These are phyloP conservation scores for Fusarium luffae DNA, from an alignment of 2,329 filamentous ascomycete species.

Conservation along the genomic window DNA sequence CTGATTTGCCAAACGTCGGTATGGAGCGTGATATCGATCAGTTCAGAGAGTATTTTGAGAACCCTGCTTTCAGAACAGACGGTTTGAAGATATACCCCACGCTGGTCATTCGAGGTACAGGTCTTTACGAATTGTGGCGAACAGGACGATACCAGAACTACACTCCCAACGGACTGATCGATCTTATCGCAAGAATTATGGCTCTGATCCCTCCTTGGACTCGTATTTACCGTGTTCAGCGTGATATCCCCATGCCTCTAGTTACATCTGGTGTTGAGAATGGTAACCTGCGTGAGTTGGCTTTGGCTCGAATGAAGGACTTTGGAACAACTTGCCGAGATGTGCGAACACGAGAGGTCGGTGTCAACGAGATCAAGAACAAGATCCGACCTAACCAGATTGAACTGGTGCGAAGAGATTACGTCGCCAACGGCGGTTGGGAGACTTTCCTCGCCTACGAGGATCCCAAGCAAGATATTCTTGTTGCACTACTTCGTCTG, in stretches of 20 bases:
- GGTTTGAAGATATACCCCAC: conserved; percentile 98
- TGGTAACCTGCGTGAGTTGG: conserved; percentile 92
- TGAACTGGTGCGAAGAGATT: conserved; percentile 93
- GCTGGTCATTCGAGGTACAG: conserved; percentile 94
- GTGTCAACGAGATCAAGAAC: conserved; percentile 99
- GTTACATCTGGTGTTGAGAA: conserved; percentile 99
- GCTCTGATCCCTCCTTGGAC: conserved; percentile 97
- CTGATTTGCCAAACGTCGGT: conserved; percentile 95
- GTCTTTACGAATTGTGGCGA: conserved; percentile 96
- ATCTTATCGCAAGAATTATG: conserved; percentile 94
- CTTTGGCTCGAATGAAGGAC: conserved; percentile 97
- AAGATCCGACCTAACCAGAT: conserved; percentile 97
- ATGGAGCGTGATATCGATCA: conserved; percentile 98
- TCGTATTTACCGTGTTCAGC: conserved; percentile 96
- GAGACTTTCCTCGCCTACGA: conserved; percentile 99
- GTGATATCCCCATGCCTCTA: conserved; percentile 99
- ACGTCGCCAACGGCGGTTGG: conserved; percentile 95
- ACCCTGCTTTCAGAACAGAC: conserved; percentile 93
- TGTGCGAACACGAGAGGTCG: conserved; percentile 94
- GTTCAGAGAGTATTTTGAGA: conserved; percentile 98
- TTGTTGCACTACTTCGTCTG: conserved; percentile 89
- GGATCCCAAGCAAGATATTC: conserved; percentile 97
- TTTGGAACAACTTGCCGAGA: conserved; percentile 98
- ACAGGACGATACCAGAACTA: conserved; percentile 99
- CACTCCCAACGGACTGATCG: conserved; percentile 94